Evolutionary conservation across 805 yeast genomes (phyloP), one percentile per base, ranked within the genome.

Genomic region (Saturnispora sekii): DNA sequence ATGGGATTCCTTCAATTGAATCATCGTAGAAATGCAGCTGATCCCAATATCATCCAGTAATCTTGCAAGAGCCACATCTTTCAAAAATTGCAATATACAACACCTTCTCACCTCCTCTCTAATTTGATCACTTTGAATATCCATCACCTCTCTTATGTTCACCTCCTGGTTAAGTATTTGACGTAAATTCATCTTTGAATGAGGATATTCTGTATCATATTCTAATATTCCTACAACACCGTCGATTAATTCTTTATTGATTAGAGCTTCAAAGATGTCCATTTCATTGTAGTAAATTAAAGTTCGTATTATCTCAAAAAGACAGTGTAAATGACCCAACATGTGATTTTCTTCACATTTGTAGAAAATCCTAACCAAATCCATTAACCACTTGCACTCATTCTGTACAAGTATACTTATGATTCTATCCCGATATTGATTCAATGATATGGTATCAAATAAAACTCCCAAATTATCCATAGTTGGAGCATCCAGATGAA

Each of bases 151-250:
- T 59, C 81, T 82, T 64, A 84, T 82, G 35, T 70, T 69, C 6
- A 80, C 64, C 38, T 77, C 76, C 49, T 78, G 72, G 3, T 59
- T 56, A 30, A 87, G 60, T 56, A 75, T 82, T 17, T 76, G 76
- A 43, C 96, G 67, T 64, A 85, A 86, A 53, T 85, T 82, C 4
- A 96, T 86, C 61, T 86, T 88, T 51, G 72, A 71, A 11, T 70
- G 70, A 1, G 96, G 96, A 55, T 74, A 86, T 46, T 85, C 95
- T 0, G 93, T 84, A 60, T 93, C 97, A 61, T 87, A 83, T 61
- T 93, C 98, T 39, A 90, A 63, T 10, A 87, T 82, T 1, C 96
- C 95, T 10, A 81, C 73, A 3, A 86, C 64, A 1, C 84, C 83
- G 54, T 69, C 56, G 38, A 81, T 69, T 35, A 67, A 55, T 7